Base-by-base conservation (phyloP, 805 yeast genomes). In the Candida germanica region DNA sequence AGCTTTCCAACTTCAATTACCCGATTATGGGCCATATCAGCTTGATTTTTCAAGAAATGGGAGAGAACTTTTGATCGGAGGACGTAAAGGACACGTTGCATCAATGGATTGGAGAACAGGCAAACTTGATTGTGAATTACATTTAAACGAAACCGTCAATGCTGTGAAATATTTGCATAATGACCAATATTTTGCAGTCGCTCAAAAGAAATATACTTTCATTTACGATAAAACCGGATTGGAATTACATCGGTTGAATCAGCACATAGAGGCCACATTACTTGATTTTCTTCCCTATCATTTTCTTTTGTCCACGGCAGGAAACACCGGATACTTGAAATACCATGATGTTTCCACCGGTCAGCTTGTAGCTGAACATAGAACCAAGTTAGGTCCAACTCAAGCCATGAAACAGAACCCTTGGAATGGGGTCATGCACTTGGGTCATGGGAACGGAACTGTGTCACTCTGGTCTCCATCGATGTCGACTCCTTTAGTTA, bases 331-430 rank as follows among this genome's bases (percentile, higher is more conserved):
- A 5, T 84, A 73, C 60, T 69, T 93, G 42, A 87, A 85, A 61
- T 93, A 87, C 60, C 98, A 93, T 54, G 98, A 93, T 61, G 94
- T 89, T 2, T 83, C 96, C 3, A 93, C 98, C 0, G 98, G 98
- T 42, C 76, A 71, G 31, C 64, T 87, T 22, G 93, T 89, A 1
- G 71, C 87, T 29, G 98, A 93, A 58, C 66, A 80, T 20, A 75
- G 89, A 54, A 88, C 97, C 6, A 87, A 84, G 58, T 61, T 86
- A 44, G 98, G 98, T 1, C 95, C 98, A 13, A 84, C 96, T 0
- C 80, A 81, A 31, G 74, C 91, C 5, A 79, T 91, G 88, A 68
- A 82, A 34, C 95, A 86, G 50, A 93, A 91, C 56, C 95, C 96
- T 3, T 87, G 94, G 84, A 93, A 93, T 56, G 98, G 97, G 0